phyloP scores from a whole-genome alignment of 2,329 filamentous ascomycete species.

The Penicillium sp. region DNA sequence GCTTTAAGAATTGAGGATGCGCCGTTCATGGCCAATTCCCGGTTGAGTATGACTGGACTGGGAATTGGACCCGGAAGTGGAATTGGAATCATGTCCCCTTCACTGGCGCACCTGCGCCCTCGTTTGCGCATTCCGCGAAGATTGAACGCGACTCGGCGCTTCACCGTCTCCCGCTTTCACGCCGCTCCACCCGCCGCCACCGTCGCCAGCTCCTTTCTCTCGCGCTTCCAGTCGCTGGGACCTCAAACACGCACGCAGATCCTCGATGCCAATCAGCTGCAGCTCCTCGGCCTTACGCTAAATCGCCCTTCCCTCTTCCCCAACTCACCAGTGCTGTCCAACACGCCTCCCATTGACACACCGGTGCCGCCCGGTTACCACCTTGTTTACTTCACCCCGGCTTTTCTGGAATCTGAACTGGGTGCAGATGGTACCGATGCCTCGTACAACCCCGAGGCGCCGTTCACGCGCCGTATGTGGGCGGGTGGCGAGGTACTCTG shows the following conservation, averaged over 20 bases:
- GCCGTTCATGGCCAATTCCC: not conserved
- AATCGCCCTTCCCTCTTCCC: constrained; percentile 48
- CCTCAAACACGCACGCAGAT: constrained; percentile 50
- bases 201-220: constrained; percentile 43
- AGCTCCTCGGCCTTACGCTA: constrained; percentile 60
- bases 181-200: constrained; percentile 29
- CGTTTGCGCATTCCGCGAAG: not conserved
- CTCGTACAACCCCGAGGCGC: constrained; percentile 58
- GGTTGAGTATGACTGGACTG: not conserved
- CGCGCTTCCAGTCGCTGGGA: constrained; percentile 42
- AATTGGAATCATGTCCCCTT: not conserved
- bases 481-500: constrained; percentile 61
- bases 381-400: constrained; percentile 63
- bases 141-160: not conserved
- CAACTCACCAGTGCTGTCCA: constrained; percentile 39
- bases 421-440: constrained; percentile 61
- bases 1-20: constrained; percentile 9
- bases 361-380: constrained; percentile 61
- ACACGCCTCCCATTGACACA: constrained; percentile 44
- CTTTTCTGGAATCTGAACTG: constrained; percentile 54
- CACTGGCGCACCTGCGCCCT: not conserved
- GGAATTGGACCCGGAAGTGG: not conserved
- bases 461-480: constrained; percentile 67
- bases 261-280: constrained; percentile 63
- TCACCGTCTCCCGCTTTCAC: constrained; percentile 9